These are phyloP conservation scores for Daphne laureola DNA, from an alignment of 441 rosid genomes.

Conservation along the genomic window DNA sequence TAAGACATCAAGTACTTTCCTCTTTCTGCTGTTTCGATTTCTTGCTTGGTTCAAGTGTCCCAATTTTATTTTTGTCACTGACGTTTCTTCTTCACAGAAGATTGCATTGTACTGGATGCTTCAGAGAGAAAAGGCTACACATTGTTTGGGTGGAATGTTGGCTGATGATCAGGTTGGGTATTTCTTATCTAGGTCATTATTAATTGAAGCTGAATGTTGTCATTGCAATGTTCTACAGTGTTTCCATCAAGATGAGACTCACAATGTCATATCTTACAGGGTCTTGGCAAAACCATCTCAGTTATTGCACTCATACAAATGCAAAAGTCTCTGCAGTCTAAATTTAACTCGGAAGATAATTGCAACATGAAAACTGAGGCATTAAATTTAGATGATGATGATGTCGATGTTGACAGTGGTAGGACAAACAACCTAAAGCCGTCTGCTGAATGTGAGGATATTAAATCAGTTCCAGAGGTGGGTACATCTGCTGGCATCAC, in stretches of 20 bases:
- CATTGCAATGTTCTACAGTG: slow-evolving; percentile 5
- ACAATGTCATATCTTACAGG: slow-evolving; percentile 40
- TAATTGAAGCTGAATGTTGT: slow-evolving; percentile 8
- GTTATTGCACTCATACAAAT: slow-evolving; percentile 86
- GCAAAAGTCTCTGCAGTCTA: slow-evolving; percentile 54
- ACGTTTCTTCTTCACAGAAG: slow-evolving; percentile 44
- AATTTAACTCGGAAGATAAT: slow-evolving; percentile 41
- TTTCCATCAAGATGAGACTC: slow-evolving; percentile 13
- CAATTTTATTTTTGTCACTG: slow-evolving; percentile 13
- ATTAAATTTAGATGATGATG: slow-evolving; percentile 81
- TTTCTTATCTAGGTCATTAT: slow-evolving; percentile 14
- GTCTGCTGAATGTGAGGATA: slow-evolving; percentile 31
- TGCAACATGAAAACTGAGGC: slow-evolving; percentile 56
- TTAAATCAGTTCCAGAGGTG: slow-evolving; percentile 30
- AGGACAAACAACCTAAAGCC: slow-evolving; percentile 27
- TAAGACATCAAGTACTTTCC: slow-evolving; percentile 82
- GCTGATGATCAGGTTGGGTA: slow-evolving; percentile 92
- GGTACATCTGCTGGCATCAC: slow-evolving; percentile 39
- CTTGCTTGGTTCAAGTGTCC: slow-evolving; percentile 9
- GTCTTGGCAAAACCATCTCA: slow-evolving; percentile 97
- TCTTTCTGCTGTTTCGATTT: slow-evolving; percentile 12
- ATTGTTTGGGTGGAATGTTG: slow-evolving; percentile 87
- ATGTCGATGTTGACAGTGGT: slow-evolving; percentile 45
- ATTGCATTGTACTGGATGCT: slow-evolving; percentile 98
- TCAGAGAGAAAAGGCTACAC: slow-evolving; percentile 75